phyloP scores from a whole-genome alignment of 2,329 filamentous ascomycete genomes.

The Trichoderma sp. region DNA sequence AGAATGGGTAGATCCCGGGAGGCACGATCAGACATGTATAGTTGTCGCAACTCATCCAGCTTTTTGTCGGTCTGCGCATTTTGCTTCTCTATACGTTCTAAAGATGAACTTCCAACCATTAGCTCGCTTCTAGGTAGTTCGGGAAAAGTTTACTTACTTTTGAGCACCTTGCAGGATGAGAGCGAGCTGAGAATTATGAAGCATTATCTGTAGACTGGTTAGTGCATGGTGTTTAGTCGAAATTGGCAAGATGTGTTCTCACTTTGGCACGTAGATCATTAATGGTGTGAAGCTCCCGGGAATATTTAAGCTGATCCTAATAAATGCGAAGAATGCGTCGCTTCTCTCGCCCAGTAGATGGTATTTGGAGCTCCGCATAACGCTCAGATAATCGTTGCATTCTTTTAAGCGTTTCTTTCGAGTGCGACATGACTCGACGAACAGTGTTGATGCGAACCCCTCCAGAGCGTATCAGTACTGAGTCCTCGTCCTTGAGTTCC shows the following conservation, averaged over 20 bases:
- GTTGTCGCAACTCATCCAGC: not conserved
- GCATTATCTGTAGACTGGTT: not conserved
- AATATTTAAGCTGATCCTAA: not conserved
- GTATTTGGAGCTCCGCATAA: not conserved
- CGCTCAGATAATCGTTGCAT: not conserved
- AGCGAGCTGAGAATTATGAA: not conserved
- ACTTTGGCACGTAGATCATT: not conserved
- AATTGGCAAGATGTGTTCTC: not conserved
- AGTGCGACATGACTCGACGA: not conserved
- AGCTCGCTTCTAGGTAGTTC: not conserved
- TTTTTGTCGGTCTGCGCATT: not conserved
- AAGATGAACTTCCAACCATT: not conserved
- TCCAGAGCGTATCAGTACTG: not conserved
- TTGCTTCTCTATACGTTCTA: not conserved
- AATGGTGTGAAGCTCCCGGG: not conserved
- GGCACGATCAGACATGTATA: not conserved
- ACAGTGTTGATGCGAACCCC: not conserved
- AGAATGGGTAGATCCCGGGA: not conserved
- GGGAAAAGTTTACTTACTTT: not conserved
- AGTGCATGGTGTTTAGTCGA: not conserved
- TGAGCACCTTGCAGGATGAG: not conserved
- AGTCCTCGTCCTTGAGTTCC: not conserved
- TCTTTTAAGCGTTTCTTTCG: not conserved
- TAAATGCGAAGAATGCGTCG: not conserved
- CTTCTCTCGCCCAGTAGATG: not conserved